Base-by-base conservation (phyloP, 2,329 filamentous ascomycete species). In the Colletotrichum coccodes region DNA sequence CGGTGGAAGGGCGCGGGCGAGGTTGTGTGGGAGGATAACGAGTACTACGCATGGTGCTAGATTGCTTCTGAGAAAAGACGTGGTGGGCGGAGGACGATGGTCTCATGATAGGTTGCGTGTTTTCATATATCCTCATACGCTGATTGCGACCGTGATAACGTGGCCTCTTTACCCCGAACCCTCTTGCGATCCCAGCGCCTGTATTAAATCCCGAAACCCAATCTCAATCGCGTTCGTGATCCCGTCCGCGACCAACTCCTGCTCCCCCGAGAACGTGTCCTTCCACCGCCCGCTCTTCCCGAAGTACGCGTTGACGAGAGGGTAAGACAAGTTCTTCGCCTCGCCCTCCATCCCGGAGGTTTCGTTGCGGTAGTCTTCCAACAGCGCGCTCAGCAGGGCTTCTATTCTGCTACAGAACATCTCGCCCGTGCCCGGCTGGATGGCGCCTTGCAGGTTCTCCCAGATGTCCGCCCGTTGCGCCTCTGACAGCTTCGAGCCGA, bases 1-100 rank as follows among this genome's bases (percentile, higher is more conserved):
- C 73, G 79, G 67, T 81, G 80, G 80, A 76, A 76, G 61, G 54
- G 66, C 18, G 73, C 73, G 1, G 79, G 76, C 6, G 64, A 72
- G 18, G 70, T 76, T 47, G 73, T 76, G 9, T 75, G 79, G 77
- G 73, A 79, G 60, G 73, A 70, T 21, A 70, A 70, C 18, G 71
- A 76, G 53, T 79, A 77, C 56, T 79, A 76, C 49, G 73, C 74
- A 49, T 79, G 73, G 67, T 70, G 67, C 64, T 70, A 68, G 57
- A 58, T 38, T 28, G 30, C n/a, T 50, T 5, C 14, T 26, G n/a
- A n/a, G 18, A 34, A 26, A 38, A 12, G 3, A 0, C 6, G 32
- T 46, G 4, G 38, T 34, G 23, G 49, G 26, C 32, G n/a, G 26
- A 68, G 2, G 49, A 67, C 40, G 18, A 38, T 42, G 12, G 47